A percentile compares a stretch with the other conserved stretches of the same genome.
These are phyloP conservation scores for Kodamaea leandrae DNA, from an alignment of 805 yeast species.

Conservation along the genomic window DNA sequence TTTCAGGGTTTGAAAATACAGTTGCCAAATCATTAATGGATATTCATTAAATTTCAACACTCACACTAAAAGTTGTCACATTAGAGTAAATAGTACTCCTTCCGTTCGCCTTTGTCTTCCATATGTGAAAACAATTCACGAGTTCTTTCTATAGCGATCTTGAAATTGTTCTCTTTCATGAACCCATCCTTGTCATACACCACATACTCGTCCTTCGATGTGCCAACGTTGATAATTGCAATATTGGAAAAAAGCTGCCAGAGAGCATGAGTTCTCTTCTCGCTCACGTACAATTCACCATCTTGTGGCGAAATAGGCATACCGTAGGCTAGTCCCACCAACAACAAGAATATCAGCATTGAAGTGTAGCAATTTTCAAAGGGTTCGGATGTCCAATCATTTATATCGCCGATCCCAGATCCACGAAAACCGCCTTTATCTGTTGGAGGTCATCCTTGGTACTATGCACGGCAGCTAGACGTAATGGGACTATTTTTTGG, in stretches of 20 bases:
- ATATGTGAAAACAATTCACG: not conserved
- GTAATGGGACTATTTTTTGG: too few species aligned
- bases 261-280: not conserved
- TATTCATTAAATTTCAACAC: too few species aligned
- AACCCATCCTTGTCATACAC: not conserved
- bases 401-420: too few species aligned
- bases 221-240: not conserved
- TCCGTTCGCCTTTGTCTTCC: not conserved
- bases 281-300: not conserved
- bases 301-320: not conserved
- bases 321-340: not conserved
- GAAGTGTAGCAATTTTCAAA: not conserved
- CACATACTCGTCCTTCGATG: not conserved
- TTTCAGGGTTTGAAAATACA: not conserved
- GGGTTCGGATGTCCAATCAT: too few species aligned
- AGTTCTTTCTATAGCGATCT: not conserved
- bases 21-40: too few species aligned
- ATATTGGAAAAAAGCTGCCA: not conserved
- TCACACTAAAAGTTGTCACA: not conserved
- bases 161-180: not conserved
- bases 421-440: too few species aligned
- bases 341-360: not conserved
- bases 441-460: too few species aligned
- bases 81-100: not conserved
- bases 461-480: too few species aligned